Evolutionary conservation across 2,329 filamentous ascomycete genomes (phyloP).

Genomic region (Pseudofabraea citricarpa): DNA sequence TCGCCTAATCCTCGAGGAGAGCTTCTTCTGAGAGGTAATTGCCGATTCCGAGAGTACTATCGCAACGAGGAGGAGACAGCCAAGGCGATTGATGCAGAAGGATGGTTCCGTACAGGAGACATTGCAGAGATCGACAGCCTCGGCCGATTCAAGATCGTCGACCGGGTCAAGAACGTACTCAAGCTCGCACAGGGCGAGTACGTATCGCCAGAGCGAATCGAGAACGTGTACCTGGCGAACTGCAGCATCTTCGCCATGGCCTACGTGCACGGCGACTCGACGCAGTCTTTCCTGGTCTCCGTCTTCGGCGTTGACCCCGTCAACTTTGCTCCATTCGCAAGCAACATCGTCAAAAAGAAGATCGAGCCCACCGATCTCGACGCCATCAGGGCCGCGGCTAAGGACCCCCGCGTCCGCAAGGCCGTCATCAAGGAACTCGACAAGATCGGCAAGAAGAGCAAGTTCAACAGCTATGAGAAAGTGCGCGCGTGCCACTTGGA

Average conservation of each 20-base stretch:
- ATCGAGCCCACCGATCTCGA: constrained; percentile 61
- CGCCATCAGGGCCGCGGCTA: constrained; percentile 61
- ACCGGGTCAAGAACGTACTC: constrained; percentile 98
- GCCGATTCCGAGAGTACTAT: constrained; percentile 81
- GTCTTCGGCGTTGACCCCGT: constrained; percentile 87
- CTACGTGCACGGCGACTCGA: constrained; percentile 86
- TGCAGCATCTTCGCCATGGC: constrained; percentile 72
- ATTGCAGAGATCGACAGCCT: constrained; percentile 79
- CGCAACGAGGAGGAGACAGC: constrained; percentile 83
- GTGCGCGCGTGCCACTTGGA: constrained; percentile 70
- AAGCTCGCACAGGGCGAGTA: constrained; percentile 98
- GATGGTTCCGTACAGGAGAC: constrained; percentile 97
- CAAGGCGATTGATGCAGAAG: constrained; percentile 77
- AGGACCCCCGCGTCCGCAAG: constrained; percentile 65
- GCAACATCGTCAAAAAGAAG: constrained; percentile 65
- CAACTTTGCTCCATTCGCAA: constrained; percentile 75
- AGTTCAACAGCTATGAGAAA: constrained; percentile 88
- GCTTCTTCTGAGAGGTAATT: constrained; percentile 75
- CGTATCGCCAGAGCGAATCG: constrained; percentile 93
- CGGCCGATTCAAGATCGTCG: constrained; percentile 88
- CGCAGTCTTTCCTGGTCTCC: constrained; percentile 75
- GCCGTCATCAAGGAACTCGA: constrained; percentile 77
- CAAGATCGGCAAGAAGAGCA: constrained; percentile 71
- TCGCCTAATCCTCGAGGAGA: constrained; percentile 88
- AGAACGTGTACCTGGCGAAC: constrained; percentile 87